Evolutionary conservation across 2,329 filamentous ascomycete species (phyloP).

Genomic region (Tolypocladium nubicola): DNA sequence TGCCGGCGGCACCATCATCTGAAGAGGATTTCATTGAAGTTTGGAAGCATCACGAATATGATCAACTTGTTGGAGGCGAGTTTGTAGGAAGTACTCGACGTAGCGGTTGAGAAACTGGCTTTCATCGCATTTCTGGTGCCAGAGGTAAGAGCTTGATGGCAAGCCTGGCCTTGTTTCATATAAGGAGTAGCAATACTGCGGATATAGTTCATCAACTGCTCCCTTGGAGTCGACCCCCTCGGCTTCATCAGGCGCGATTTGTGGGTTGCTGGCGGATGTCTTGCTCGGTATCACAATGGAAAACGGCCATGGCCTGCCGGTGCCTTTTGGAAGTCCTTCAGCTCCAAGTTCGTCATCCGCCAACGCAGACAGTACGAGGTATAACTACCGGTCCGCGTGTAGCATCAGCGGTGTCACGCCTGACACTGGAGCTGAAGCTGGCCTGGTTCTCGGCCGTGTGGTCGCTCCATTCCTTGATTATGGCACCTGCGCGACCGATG

Average conservation of each 20-base stretch:
- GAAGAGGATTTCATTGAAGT: neutral
- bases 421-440: neutral
- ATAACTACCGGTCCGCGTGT: neutral
- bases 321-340: neutral
- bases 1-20: neutral
- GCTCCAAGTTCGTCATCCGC: neutral
- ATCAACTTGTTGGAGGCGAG: neutral
- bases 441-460: neutral
- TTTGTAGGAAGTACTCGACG: neutral
- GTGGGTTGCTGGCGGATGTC: neutral
- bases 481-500: neutral
- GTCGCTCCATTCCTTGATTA: neutral
- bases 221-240: neutral
- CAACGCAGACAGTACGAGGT: neutral
- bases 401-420: neutral
- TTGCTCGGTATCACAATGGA: neutral
- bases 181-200: neutral
- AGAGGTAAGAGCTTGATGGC: neutral
- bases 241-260: neutral
- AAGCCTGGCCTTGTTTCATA: neutral
- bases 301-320: neutral
- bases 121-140: neutral
- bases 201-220: no score
- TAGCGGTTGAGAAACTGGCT: neutral
- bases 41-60: neutral